Conservation (phyloP, 805 yeast species). For the Kregervanrija delftensis region DNA sequence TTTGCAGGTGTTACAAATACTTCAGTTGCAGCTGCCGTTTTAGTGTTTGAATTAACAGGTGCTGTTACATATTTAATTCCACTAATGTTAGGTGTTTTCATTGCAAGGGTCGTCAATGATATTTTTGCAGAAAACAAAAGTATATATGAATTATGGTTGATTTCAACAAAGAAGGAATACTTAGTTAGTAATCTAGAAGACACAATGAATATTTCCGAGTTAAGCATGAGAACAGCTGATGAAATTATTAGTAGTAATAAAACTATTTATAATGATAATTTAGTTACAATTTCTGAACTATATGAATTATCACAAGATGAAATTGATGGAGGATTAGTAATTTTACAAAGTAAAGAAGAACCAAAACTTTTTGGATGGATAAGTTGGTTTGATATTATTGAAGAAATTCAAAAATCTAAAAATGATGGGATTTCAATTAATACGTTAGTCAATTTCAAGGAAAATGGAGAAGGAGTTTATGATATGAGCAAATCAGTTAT, state of each 20-base stretch:
- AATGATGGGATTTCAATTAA: conserved; percentile 3
- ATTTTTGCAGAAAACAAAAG: conserved; percentile 41
- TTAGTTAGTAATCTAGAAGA: conserved; percentile 33
- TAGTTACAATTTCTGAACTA: conserved; percentile 1
- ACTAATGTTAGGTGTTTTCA: conserved; percentile 76
- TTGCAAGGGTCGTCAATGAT: conserved; percentile 68
- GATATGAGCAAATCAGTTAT: conserved; percentile 13
- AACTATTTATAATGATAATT: not conserved
- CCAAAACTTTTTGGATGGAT: conserved; percentile 6
- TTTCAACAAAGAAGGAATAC: conserved; percentile 33
- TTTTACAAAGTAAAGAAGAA: not conserved
- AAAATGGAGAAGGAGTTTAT: conserved; percentile 9
- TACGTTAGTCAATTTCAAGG: conserved; percentile 11
- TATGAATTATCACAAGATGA: not conserved
- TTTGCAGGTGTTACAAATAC: conserved; percentile 75
- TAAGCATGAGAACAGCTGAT: conserved; percentile 28
- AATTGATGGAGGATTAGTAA: conserved; percentile 7
- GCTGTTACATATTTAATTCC: conserved; percentile 81
- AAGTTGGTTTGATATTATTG: conserved; percentile 2
- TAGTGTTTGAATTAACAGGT: conserved; percentile 79
- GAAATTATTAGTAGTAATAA: too few species aligned
- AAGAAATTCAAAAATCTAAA: too few species aligned
- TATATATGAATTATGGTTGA: conserved; percentile 58
- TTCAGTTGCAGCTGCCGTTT: conserved; percentile 74
- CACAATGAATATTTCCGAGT: conserved; percentile 22